Evolutionary conservation across 371 early-diverging fungal genomes (phyloP), one percentile per base, ranked within the genome.

Genomic region (Apophysomyces ossiformis): DNA sequence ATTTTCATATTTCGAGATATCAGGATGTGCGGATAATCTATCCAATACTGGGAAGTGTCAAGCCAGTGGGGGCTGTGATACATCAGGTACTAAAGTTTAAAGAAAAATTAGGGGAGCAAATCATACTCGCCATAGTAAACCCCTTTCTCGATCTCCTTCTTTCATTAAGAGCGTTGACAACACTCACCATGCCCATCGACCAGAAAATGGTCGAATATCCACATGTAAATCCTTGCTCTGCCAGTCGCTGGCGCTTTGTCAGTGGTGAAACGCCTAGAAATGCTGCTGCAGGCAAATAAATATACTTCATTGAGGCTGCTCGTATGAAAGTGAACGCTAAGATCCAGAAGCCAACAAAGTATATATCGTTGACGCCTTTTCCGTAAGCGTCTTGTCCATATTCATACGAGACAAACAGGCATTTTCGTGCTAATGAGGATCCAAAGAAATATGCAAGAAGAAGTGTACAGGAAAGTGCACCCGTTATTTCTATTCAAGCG

Each of bases 291-390:
- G 92, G 92, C 59, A 75, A 79, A 38, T 87, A 82, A 15, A 87
- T 37, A 56, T 79, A 79, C 65, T 85, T 78, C 87, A 91, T 91
- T 38, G 82, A 62, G 21, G 70, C 58, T 8, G 87, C 87, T 7
- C 92, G 88, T 46, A 89, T 65, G 39, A 89, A 85, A n/a, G 90
- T 91, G 69, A 92, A 90, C 4, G 84, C 82, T 26, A 90, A 71
- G 62, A 88, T 77, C 88, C 90, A 92, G 75, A 89, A 86, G 60
- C 69, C 61, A 13, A 91, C 79, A 73, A 84, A 87, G 61, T 78
- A 87, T 8, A 82, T 16, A 64, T 93, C 93, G 36, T 81, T 76
- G 21, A 37, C 64, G 36, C 86, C 86, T 66, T 84, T 82, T 57
- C 61, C 76, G 60, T 82, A 83, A 12, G 71, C 66, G 60, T 69